Percentiles rank a stretch among this genome's conserved stretches.
Conservation (phyloP, 495 filamentous ascomycete genomes). For the Neurospora sp. region DNA sequence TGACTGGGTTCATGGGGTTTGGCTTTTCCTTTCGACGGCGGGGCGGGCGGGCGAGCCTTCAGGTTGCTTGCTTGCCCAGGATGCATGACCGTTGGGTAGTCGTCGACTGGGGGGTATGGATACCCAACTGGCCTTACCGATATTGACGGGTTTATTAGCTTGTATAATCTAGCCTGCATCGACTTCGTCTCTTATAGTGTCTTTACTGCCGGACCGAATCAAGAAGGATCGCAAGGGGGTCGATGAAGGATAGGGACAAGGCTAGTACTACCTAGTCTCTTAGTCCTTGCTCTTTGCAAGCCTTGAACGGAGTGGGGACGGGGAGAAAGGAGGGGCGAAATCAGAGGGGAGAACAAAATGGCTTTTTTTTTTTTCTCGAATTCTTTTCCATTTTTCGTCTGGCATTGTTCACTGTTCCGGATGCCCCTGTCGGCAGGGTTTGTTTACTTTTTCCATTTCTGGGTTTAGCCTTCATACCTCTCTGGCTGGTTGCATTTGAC, state of each 20-base stretch:
- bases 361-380: neutral
- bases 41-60: neutral
- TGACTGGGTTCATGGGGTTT: neutral
- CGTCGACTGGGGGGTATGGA: neutral
- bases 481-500: neutral
- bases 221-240: neutral
- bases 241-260: neutral
- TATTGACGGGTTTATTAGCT: neutral
- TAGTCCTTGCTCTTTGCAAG: neutral
- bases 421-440: neutral
- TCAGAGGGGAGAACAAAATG: neutral
- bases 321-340: neutral
- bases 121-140: neutral
- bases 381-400: neutral
- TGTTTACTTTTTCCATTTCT: neutral
- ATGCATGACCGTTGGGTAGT: neutral
- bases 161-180: neutral
- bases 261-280: neutral
- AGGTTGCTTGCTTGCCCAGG: neutral
- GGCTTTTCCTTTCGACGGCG: neutral
- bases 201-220: neutral
- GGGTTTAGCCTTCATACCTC: neutral
- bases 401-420: neutral
- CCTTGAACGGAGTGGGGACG: neutral
- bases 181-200: neutral